Percentiles rank a stretch among this genome's conserved stretches.
Evolutionary conservation across 139 green algal genomes (phyloP).

Genomic region (Coccomyxa sp.): DNA sequence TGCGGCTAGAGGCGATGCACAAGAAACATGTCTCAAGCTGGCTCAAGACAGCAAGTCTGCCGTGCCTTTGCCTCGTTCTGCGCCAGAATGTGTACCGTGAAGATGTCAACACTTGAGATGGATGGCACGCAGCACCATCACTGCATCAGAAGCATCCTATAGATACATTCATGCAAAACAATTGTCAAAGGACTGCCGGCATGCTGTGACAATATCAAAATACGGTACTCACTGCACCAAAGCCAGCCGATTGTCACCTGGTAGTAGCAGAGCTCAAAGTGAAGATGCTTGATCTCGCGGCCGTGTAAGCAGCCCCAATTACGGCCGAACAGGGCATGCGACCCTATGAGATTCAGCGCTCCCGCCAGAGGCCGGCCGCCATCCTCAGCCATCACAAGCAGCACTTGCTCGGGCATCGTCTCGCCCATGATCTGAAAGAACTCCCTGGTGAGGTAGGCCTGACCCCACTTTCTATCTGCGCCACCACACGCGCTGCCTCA

Average conservation of each 20-base stretch:
- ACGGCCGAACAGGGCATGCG: conserved; percentile 76
- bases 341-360: conserved; percentile 87
- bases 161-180: too few relatives aligned
- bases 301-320: conserved; percentile 82
- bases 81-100: too few relatives aligned
- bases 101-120: too few relatives aligned
- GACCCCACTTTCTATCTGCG: conserved; percentile 74
- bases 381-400: conserved; percentile 80
- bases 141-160: too few relatives aligned
- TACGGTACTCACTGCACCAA: too few relatives aligned
- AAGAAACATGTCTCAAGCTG: not conserved
- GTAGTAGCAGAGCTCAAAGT: conserved; percentile 97
- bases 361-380: conserved; percentile 41
- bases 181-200: too few relatives aligned
- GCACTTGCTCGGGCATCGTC: conserved; percentile 54
- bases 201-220: too few relatives aligned
- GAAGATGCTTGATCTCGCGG: conserved; percentile 57
- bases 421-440: conserved; percentile 83
- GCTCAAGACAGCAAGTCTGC: too few relatives aligned
- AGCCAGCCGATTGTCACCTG: too few relatives aligned
- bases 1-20: too few relatives aligned
- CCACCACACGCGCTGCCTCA: not conserved
- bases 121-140: too few relatives aligned
- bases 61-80: too few relatives aligned
- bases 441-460: conserved; percentile 77